Evolutionary conservation across 768 basidiomycete species (phyloP).

Genomic region (Floccularia luteovirens): DNA sequence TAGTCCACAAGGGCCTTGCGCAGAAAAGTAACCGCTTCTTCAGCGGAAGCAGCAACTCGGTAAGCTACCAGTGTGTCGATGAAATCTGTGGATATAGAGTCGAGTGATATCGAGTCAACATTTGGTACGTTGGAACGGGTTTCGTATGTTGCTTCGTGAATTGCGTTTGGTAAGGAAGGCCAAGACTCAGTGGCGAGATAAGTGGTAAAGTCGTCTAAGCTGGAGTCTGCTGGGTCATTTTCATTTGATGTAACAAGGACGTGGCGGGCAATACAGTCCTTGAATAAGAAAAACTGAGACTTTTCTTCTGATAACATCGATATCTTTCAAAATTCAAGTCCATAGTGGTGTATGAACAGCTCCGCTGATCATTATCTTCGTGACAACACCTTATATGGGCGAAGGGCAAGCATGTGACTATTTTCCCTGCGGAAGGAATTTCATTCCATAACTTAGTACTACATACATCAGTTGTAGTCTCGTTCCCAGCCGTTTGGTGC

Average conservation of each 20-base stretch:
- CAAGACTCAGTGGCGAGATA: conserved; percentile 48
- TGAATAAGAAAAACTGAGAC: conserved; percentile 27
- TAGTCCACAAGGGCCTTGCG: conserved; percentile 32
- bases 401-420: too few species aligned
- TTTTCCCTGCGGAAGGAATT: too few species aligned
- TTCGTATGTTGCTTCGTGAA: conserved; percentile 32
- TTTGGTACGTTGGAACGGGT: conserved; percentile 20
- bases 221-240: conserved; percentile 16
- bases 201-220: conserved; percentile 44
- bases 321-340: too few species aligned
- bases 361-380: too few species aligned
- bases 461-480: too few species aligned
- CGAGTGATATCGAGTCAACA: conserved; percentile 26
- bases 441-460: too few species aligned
- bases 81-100: conserved; percentile 32
- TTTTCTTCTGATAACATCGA: too few species aligned
- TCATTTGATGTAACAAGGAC: conserved; percentile 19
- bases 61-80: conserved; percentile 45
- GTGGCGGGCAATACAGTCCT: conserved; percentile 36
- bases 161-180: conserved; percentile 26
- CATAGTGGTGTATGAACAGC: too few species aligned
- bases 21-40: conserved; percentile 32
- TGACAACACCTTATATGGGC: too few species aligned
- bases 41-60: conserved; percentile 29
- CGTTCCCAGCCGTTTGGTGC: too few species aligned